Evolutionary conservation across 257 asterid species (phyloP).

Genomic region (Nicotiana knightiana): DNA sequence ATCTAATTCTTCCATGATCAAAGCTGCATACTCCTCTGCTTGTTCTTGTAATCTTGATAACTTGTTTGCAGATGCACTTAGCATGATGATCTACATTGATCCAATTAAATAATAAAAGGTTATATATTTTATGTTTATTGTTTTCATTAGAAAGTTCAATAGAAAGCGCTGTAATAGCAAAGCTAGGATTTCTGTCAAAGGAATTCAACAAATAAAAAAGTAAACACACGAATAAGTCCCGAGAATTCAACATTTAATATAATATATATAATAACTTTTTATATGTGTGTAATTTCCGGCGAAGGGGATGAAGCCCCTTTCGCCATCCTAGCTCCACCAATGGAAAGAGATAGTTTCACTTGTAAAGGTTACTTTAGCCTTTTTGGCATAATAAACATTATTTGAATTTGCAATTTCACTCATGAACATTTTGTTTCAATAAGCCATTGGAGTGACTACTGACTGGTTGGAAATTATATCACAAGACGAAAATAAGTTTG

Average conservation of each 20-base stretch:
- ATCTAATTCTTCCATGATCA: conserved; percentile 95
- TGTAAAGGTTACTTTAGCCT: not conserved
- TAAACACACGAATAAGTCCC: no score
- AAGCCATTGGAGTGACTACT: no score
- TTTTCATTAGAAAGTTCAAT: not conserved
- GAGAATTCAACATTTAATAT: no score
- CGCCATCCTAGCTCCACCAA: no score
- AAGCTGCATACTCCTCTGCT: conserved; percentile 95
- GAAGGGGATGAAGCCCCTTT: no score
- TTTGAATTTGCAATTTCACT: no score
- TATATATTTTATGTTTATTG: not conserved
- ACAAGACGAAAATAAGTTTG: not conserved
- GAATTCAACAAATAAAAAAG: no score
- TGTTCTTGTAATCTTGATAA: conserved; percentile 89
- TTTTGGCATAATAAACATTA: no score
- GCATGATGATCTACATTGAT: conserved; percentile 66
- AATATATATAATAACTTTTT: no score
- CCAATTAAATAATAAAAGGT: not conserved
- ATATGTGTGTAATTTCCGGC: no score
- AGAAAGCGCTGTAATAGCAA: no score
- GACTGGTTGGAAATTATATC: not conserved
- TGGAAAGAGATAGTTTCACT: not conserved
- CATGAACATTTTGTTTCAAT: not conserved
- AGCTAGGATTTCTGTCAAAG: no score
- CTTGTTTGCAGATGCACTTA: conserved; percentile 95